Percentiles rank a stretch among this genome's conserved stretches.
These are phyloP conservation scores for Cyberlindnera nakhonratchasimensis DNA, from an alignment of 805 yeast species.

Conservation along the genomic window DNA sequence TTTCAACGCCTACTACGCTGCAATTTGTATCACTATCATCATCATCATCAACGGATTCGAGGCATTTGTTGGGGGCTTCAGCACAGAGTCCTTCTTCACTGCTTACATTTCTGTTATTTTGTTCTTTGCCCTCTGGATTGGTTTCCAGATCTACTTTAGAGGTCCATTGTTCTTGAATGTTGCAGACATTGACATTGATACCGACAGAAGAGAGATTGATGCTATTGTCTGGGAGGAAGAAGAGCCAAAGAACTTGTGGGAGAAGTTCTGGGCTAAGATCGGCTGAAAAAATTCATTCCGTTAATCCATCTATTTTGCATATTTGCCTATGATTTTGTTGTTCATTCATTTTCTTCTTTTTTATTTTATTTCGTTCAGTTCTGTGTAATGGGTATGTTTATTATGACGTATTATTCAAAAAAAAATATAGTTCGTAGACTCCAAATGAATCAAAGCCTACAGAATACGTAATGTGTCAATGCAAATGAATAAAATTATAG, in stretches of 20 bases:
- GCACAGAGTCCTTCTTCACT: conserved; percentile 58
- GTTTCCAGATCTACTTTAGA: conserved; percentile 51
- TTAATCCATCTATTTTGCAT: background rate
- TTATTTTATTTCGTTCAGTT: too few species aligned
- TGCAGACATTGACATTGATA: conserved; percentile 66
- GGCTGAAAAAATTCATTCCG: conserved; percentile 26
- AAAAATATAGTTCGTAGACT: too few species aligned
- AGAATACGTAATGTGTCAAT: background rate
- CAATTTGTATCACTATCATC: conserved; percentile 50
- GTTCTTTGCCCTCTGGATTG: conserved; percentile 52
- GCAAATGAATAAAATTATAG: background rate
- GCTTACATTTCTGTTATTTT: conserved; percentile 68
- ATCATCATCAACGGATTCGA: conserved; percentile 70
- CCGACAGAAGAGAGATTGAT: conserved; percentile 63
- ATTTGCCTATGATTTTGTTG: background rate
- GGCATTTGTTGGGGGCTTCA: conserved; percentile 51
- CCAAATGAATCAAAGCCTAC: too few species aligned
- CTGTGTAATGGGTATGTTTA: too few species aligned
- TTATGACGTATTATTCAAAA: too few species aligned
- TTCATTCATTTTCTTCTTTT: background rate
- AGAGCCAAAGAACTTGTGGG: conserved; percentile 50
- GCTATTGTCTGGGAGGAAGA: conserved; percentile 56
- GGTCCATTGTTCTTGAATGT: conserved; percentile 42
- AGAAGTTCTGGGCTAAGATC: conserved; percentile 48
- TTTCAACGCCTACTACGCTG: conserved; percentile 58